Percentiles rank a stretch among this genome's conserved stretches.
These are phyloP conservation scores for Clavispora phyllophila DNA, from an alignment of 805 yeast genomes.

Conservation along the genomic window DNA sequence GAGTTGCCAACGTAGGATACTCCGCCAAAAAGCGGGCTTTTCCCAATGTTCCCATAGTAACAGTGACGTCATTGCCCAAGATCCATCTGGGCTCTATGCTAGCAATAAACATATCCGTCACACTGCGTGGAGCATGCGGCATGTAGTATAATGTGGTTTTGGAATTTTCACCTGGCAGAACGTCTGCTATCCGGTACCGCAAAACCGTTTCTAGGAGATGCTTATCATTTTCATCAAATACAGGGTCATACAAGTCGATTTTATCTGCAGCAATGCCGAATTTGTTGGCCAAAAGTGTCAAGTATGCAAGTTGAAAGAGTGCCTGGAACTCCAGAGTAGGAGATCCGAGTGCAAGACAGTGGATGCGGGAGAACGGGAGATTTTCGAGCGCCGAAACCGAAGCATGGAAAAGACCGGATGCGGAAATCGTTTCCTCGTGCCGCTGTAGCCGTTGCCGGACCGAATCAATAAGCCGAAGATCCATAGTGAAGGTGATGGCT, in stretches of 20 bases:
- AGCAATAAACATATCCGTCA: slow-evolving; percentile 40
- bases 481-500: not conserved
- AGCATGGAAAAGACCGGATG: slow-evolving; percentile 22
- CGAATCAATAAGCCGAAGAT: not conserved
- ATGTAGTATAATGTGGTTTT: slow-evolving; percentile 46
- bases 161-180: slow-evolving; percentile 1
- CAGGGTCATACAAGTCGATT: slow-evolving; percentile 63
- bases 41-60: slow-evolving; percentile 52
- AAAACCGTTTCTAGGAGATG: slow-evolving; percentile 15
- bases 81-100: slow-evolving; percentile 31
- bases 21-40: slow-evolving; percentile 35
- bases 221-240: slow-evolving; percentile 45
- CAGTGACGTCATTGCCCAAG: slow-evolving; percentile 48
- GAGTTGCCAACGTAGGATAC: slow-evolving; percentile 41
- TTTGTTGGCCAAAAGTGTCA: slow-evolving; percentile 35
- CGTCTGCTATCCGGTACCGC: not conserved
- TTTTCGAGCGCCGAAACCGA: slow-evolving; percentile 6
- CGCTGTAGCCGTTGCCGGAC: not conserved
- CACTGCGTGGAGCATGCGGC: slow-evolving; percentile 68
- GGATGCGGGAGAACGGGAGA: slow-evolving; percentile 25
- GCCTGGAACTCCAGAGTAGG: slow-evolving; percentile 58
- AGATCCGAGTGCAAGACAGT: slow-evolving; percentile 72
- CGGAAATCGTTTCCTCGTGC: slow-evolving; percentile 3
- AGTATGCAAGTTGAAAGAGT: slow-evolving; percentile 59
- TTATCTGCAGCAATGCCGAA: slow-evolving; percentile 4